phyloP scores from a whole-genome alignment of 108 stramenopile species.

The Chaetoceros muelleri region DNA sequence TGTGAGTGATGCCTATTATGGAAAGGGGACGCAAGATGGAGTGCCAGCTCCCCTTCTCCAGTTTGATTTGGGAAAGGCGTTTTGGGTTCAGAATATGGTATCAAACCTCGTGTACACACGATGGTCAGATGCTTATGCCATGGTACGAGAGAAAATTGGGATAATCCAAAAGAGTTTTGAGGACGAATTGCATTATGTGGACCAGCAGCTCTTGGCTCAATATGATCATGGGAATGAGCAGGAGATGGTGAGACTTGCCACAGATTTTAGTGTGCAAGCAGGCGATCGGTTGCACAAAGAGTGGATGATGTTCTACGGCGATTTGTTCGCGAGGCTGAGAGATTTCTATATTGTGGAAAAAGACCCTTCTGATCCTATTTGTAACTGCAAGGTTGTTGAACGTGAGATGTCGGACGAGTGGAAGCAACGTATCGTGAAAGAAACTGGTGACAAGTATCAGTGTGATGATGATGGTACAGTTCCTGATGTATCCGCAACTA shows the following conservation, averaged over 20 bases:
- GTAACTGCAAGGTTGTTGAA: slow-evolving; percentile 30
- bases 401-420: slow-evolving; percentile 25
- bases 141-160: slow-evolving; percentile 25
- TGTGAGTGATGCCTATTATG: slow-evolving; percentile 33
- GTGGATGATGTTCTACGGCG: slow-evolving; percentile 50
- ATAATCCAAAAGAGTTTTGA: slow-evolving; percentile 16
- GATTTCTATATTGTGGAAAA: slow-evolving; percentile 41
- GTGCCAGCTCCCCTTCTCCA: slow-evolving; percentile 26
- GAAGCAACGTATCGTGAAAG: slow-evolving; percentile 34
- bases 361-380: slow-evolving; percentile 18
- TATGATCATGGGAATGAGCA: slow-evolving; percentile 11
- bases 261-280: slow-evolving; percentile 19
- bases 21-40: slow-evolving; percentile 46
- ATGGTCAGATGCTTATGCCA: slow-evolving; percentile 45
- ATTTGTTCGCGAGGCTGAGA: slow-evolving; percentile 50
- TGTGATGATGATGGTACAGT: neutral
- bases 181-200: slow-evolving; percentile 14
- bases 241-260: slow-evolving; percentile 27
- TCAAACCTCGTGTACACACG: slow-evolving; percentile 48
- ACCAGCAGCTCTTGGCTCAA: slow-evolving; percentile 14
- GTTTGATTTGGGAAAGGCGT: slow-evolving; percentile 55
- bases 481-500: neutral
- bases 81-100: slow-evolving; percentile 68
- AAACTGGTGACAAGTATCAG: slow-evolving; percentile 31
- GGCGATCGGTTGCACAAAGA: slow-evolving; percentile 25